A percentile compares a stretch with the other conserved stretches of the same genome.
phyloP scores from a whole-genome alignment of 2,329 filamentous ascomycete species.

The Colletotrichum kahawae region DNA sequence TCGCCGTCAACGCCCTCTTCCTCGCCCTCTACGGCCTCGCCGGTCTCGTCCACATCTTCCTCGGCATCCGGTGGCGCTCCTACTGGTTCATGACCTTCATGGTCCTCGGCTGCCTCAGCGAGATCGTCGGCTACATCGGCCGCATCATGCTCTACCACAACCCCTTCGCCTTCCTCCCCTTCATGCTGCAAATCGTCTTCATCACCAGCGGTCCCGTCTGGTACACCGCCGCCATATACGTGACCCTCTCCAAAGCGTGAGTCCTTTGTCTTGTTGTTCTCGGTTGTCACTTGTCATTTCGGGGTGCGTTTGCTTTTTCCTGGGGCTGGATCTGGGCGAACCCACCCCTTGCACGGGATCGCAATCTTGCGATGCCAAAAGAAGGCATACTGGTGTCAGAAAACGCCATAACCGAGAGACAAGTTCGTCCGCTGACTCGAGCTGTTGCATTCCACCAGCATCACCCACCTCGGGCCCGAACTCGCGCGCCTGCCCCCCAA shows the following conservation, averaged over 20 bases:
- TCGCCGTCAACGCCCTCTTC: constrained; percentile 47
- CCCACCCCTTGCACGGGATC: background rate
- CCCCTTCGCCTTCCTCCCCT: constrained; percentile 62
- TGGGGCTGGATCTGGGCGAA: background rate
- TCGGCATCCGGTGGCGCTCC: constrained; percentile 52
- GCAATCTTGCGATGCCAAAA: background rate
- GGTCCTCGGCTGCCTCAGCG: constrained; percentile 59
- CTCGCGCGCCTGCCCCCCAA: constrained; percentile 46
- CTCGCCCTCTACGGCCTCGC: constrained; percentile 50
- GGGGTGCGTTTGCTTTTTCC: background rate
- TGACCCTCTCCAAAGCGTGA: constrained; percentile 56
- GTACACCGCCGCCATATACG: constrained; percentile 69
- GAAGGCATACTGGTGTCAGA: background rate
- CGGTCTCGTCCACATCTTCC: constrained; percentile 48
- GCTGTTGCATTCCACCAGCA: constrained; percentile 27
- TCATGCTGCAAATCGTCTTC: constrained; percentile 70
- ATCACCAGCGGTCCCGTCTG: constrained; percentile 56
- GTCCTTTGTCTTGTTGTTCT: background rate
- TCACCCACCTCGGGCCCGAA: constrained; percentile 41
- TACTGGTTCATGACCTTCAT: constrained; percentile 58
- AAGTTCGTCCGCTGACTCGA: background rate
- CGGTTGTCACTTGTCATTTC: background rate
- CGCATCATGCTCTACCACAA: constrained; percentile 62
- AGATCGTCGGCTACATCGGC: constrained; percentile 68
- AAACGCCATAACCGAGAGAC: background rate